Base-by-base conservation (phyloP, 345 rosid species). In the Punica granatum region DNA sequence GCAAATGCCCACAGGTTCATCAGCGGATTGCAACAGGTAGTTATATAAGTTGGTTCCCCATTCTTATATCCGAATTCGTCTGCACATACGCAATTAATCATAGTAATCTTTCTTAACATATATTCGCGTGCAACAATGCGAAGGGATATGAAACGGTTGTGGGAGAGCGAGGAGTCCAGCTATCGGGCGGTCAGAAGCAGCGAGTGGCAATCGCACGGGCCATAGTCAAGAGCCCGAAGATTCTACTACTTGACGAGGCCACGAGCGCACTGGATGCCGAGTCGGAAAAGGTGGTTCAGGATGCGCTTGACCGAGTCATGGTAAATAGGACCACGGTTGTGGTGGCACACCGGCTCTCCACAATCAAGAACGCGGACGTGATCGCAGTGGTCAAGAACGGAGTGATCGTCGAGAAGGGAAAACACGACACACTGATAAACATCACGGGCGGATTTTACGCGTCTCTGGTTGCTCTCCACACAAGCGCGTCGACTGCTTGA, bases 1-100 rank as follows among this genome's bases (percentile, higher is more conserved):
- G 89, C 98, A n/a, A 88, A 92, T 70, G 95, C 97, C 8, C 96
- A 86, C 77, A 75, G 74, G 53, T 92, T 90, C 87, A 86, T 90
- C 21, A 88, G 97, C 49, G 72, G 88, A n/a, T 72, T 88, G 31
- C 95, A 85, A 60, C 91, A 89, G 92, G 98, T 73, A 26, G 59
- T 30, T 1, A 25, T n/a, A n/a, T n/a, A n/a, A 56, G 11, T 11
- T 8, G 3, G n/a, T 21, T 7, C 36, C 44, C 31, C 13, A 25
- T 30, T 26, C 9, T 42, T 58, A n/a, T 23, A 23, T 25, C 19
- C 28, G 34, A 43, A 21, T 34, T n/a, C n/a, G n/a, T 18, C 12
- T 15, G 3, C 46, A 23, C 4, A 16, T 46, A 23, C n/a, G 43
- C 36, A 28, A 21, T 26, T 31, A 43, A 46, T 16, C 16, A n/a